Percentiles rank a stretch among this genome's conserved stretches.
These are phyloP conservation scores for Desmodesmus armatus DNA, from an alignment of 139 green algal genomes.

Conservation along the genomic window DNA sequence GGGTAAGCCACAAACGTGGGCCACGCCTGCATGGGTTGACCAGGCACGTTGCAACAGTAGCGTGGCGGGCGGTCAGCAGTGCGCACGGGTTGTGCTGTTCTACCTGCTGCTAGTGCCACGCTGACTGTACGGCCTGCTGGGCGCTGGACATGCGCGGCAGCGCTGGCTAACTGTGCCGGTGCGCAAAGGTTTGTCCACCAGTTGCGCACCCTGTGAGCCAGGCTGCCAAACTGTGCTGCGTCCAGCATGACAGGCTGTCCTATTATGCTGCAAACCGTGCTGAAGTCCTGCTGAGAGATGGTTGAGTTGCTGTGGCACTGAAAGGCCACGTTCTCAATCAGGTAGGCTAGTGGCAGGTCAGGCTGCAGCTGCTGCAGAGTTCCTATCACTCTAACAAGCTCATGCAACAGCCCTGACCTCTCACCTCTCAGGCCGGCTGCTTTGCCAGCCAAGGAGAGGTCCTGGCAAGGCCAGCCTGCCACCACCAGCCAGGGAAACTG, in stretches of 20 bases:
- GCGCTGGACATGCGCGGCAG: neutral
- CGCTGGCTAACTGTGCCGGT: neutral
- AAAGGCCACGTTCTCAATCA: neutral
- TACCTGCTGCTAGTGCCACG: neutral
- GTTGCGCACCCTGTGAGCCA: neutral
- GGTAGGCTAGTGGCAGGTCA: neutral
- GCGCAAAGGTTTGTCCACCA: neutral
- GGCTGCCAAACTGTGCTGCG: slow-evolving; percentile 3
- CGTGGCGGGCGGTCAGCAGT: neutral
- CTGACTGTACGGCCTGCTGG: neutral
- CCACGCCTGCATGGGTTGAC: neutral
- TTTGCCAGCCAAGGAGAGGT: slow-evolving; percentile 23
- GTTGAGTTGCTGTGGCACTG: neutral
- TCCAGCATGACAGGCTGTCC: neutral
- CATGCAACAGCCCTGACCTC: neutral
- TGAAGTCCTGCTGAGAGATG: neutral
- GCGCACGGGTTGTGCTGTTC: neutral
- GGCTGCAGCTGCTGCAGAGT: slow-evolving; percentile 19
- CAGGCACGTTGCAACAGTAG: neutral
- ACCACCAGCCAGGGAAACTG: slow-evolving; percentile 30
- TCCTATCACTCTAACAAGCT: neutral
- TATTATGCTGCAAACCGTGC: no score
- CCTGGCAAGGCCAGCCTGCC: slow-evolving; percentile 35
- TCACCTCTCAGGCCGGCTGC: slow-evolving; percentile 4
- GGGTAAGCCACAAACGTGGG: neutral